These are phyloP conservation scores for Cryptococcus hybrid DNA, from an alignment of 1,284 basidiomycete genomes.

Conservation along the genomic window DNA sequence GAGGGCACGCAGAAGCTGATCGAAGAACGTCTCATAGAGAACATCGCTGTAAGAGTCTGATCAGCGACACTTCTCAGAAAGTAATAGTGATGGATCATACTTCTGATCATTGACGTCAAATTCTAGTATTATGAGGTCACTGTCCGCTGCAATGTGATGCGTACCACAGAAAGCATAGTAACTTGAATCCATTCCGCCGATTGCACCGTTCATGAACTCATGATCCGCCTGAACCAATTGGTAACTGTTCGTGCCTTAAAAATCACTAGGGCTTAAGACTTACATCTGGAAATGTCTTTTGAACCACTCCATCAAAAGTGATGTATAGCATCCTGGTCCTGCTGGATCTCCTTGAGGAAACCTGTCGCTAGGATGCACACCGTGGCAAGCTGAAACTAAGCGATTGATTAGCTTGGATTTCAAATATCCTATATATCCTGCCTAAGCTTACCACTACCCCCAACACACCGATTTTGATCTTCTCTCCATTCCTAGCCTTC, in stretches of 20 bases:
- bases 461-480: conserved; percentile 42
- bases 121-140: conserved; percentile 48
- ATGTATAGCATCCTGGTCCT: conserved; percentile 47
- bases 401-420: not conserved
- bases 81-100: conserved; percentile 19
- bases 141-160: conserved; percentile 45
- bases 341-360: conserved; percentile 44
- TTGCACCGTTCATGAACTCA: conserved; percentile 43
- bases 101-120: conserved; percentile 51
- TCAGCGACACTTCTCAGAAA: not conserved
- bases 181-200: conserved; percentile 49
- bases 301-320: conserved; percentile 40
- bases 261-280: not conserved
- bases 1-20: conserved; percentile 48
- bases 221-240: conserved; percentile 14
- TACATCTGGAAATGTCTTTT: conserved; percentile 35
- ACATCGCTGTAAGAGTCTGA: conserved; percentile 21
- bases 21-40: conserved; percentile 45
- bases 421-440: not conserved
- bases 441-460: conserved; percentile 45
- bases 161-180: conserved; percentile 51
- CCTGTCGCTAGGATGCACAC: conserved; percentile 38
- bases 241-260: not conserved
- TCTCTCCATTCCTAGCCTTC: conserved; percentile 34
- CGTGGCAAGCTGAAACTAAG: conserved; percentile 47